Conservation (phyloP, 495 filamentous ascomycete species). For the Neurospora sublineolata region DNA sequence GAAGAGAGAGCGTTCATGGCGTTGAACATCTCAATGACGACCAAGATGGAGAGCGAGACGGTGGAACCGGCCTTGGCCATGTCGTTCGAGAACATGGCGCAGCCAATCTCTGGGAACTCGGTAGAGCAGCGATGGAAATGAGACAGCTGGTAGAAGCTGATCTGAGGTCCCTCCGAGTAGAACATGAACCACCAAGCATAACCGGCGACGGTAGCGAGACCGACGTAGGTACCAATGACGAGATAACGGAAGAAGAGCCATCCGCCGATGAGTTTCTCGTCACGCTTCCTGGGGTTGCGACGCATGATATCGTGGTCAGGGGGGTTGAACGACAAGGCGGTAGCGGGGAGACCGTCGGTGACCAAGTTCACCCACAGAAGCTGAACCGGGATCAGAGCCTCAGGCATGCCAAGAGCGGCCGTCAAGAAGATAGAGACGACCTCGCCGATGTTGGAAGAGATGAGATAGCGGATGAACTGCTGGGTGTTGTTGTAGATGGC, state of each 20-base stretch:
- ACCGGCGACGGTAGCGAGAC: slow-evolving; percentile 86
- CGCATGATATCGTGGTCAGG: slow-evolving; percentile 96
- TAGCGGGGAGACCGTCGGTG: slow-evolving; percentile 94
- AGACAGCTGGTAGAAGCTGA: slow-evolving; percentile 81
- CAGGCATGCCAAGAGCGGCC: slow-evolving; percentile 92
- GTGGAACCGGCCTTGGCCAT: slow-evolving; percentile 92
- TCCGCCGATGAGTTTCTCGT: slow-evolving; percentile 80
- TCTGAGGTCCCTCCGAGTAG: slow-evolving; percentile 82
- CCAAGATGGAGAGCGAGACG: slow-evolving; percentile 77
- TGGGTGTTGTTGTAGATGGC: slow-evolving; percentile 99
- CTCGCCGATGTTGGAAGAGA: slow-evolving; percentile 98
- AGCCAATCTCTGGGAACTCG: slow-evolving; percentile 84
- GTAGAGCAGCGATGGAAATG: slow-evolving; percentile 90
- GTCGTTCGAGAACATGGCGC: slow-evolving; percentile 84
- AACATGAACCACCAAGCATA: slow-evolving; percentile 99
- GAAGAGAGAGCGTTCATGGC: slow-evolving; percentile 98
- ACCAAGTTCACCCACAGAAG: slow-evolving; percentile 98
- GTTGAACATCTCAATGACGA: slow-evolving; percentile 99
- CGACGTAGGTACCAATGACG: slow-evolving; percentile 91
- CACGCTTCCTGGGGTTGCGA: slow-evolving; percentile 77
- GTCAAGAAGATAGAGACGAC: slow-evolving; percentile 99
- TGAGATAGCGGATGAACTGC: slow-evolving; percentile 98
- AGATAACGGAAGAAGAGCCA: slow-evolving; percentile 98
- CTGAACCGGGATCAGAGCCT: slow-evolving; percentile 94
- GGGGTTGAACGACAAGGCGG: slow-evolving; percentile 94